Conservation (phyloP, 352 stramenopile species). For the Peronospora destructor region DNA sequence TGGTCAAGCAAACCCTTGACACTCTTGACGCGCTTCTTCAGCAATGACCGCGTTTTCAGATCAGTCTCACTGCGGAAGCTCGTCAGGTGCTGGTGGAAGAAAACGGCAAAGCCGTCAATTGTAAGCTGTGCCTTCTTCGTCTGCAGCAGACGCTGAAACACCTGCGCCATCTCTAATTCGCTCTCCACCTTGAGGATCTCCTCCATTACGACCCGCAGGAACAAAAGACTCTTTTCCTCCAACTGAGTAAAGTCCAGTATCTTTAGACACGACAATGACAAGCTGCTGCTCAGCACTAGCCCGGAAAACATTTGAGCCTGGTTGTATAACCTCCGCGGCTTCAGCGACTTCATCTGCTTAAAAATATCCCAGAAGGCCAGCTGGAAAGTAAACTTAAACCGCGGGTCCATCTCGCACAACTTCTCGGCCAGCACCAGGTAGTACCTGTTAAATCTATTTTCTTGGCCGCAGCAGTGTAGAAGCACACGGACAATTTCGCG, state of each 20-base stretch:
- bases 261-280: conserved; percentile 87
- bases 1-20: conserved; percentile 65
- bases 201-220: conserved; percentile 81
- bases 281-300: conserved; percentile 43
- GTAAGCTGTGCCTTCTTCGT: conserved; percentile 77
- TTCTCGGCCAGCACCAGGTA: conserved; percentile 91
- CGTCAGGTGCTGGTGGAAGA: conserved; percentile 71
- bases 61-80: conserved; percentile 52
- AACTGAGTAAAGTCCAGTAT: conserved; percentile 90
- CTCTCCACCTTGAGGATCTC: conserved; percentile 63
- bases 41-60: conserved; percentile 26
- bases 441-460: conserved; percentile 91
- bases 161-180: conserved; percentile 54
- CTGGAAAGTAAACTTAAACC: conserved; percentile 95
- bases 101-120: conserved; percentile 72
- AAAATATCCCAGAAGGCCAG: conserved; percentile 96
- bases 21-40: conserved; percentile 60
- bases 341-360: conserved; percentile 86
- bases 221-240: conserved; percentile 78
- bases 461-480: conserved; percentile 87
- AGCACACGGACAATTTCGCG: conserved; percentile 93
- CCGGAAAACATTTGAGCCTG: conserved; percentile 82
- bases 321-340: conserved; percentile 86
- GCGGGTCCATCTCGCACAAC: conserved; percentile 90
- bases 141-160: conserved; percentile 69